Conservation (phyloP, 2,329 filamentous ascomycete species). For the Paecilomyces variotii region DNA sequence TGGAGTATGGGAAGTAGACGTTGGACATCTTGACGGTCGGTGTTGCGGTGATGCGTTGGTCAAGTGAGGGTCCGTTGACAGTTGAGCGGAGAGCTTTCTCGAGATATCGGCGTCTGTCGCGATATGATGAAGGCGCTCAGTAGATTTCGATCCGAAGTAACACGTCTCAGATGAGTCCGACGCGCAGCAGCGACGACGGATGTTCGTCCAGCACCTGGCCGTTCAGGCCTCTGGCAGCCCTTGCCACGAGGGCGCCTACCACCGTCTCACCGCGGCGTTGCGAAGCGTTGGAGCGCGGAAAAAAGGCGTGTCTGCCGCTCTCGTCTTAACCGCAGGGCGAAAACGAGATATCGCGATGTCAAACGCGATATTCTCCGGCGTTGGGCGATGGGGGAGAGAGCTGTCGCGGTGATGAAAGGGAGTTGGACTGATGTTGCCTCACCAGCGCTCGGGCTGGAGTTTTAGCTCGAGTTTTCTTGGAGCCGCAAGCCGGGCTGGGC, state of each 20-base stretch:
- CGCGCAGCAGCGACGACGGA: constrained; percentile 20
- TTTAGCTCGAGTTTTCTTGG: constrained; percentile 29
- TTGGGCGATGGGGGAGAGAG: constrained; percentile 22
- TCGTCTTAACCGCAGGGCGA: constrained; percentile 17
- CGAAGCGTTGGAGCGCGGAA: constrained; percentile 21
- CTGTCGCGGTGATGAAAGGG: constrained; percentile 33
- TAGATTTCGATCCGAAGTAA: neutral
- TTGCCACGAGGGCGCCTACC: constrained; percentile 41
- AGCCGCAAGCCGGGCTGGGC: constrained; percentile 6
- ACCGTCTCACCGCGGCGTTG: constrained; percentile 29
- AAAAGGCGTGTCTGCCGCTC: constrained; percentile 17
- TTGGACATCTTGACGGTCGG: constrained; percentile 69
- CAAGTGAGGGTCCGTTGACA: neutral
- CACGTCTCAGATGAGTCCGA: neutral
- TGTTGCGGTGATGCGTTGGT: constrained; percentile 9
- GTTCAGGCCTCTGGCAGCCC: constrained; percentile 40
- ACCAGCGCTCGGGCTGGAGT: constrained; percentile 31
- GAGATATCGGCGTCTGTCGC: neutral
- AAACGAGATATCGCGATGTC: constrained; percentile 33
- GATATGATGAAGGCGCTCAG: neutral
- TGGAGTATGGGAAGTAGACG: constrained; percentile 81
- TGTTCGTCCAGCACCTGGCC: constrained; percentile 29
- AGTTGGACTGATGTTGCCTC: constrained; percentile 34
- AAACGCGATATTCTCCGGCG: constrained; percentile 32
- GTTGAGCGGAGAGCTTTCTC: neutral